Base-by-base conservation (phyloP, 2,329 filamentous ascomycete species). In the Tolypocladium paradoxum region DNA sequence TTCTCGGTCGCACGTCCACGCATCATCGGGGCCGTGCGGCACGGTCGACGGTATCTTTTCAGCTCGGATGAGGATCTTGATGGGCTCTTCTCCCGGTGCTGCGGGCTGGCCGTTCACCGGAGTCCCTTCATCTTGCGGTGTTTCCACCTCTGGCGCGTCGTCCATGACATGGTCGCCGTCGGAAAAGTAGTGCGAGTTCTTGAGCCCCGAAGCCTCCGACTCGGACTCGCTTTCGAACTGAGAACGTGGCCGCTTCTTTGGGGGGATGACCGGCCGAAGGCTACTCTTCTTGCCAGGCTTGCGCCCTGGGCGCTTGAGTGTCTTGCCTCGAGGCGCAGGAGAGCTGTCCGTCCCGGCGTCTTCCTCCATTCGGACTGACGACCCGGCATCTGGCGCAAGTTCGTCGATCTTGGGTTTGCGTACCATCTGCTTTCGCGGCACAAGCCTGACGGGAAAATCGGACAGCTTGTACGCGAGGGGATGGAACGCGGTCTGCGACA, bases 1-100 rank as follows among this genome's bases (percentile, higher is more conserved):
- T 12, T 82, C 78, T 56, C 85, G 75, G 5, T 77, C 76, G 61
- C 86, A 90, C 1, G 71, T 72, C 85, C 85, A 90, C 0, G 81
- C 82, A 51, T 84, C 78, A 54, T 82, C 75, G 0, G 81, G 78
- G 0, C 80, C 83, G 35, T 74, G 71, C 0, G 80, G 74, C 3
- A 65, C 67, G 8, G 70, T 68, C 4, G 76, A 74, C 0, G 77
- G 78, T 12, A 80, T 60, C 48, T 67, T 73, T 52, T 81, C 76
- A 6, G 76, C 70, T 29, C 72, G 71, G 11, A 81, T 68, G 14
- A 77, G 70, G 18, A 82, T 62, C 48, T 68, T 71, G 48, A 73
- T 63, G 2, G 67, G 66, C 36, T 65, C 58, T 11, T 43, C 38
- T 4, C 9, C 31, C 8, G 50, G 33, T 3, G 16, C 14, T 20